Evolutionary conservation across 169 alveolate genomes (phyloP).

Genomic region (Cystoisospora suis): DNA sequence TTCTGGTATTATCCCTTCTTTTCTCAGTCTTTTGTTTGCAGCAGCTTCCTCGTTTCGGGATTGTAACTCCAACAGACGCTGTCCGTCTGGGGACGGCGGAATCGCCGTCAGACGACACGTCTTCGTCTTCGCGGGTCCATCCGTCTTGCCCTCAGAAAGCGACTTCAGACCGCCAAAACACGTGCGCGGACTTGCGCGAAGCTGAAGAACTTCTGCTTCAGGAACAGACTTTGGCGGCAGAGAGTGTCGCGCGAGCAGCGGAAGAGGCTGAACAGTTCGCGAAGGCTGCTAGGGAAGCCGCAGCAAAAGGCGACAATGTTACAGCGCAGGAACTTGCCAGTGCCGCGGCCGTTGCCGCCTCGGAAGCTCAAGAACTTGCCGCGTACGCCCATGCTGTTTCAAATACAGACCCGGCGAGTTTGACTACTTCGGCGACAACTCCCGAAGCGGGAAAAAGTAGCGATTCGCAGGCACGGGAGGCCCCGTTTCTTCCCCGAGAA

Average conservation of each 20-base stretch:
- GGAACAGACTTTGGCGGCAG: conserved; percentile 10
- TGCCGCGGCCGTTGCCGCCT: conserved; percentile 41
- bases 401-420: background rate
- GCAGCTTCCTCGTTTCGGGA: too few species aligned
- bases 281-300: conserved; percentile 26
- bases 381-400: conserved; percentile 21
- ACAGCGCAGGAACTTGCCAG: conserved; percentile 19
- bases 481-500: background rate
- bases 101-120: too few species aligned
- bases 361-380: conserved; percentile 11
- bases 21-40: too few species aligned
- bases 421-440: background rate
- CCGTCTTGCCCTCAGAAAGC: too few species aligned
- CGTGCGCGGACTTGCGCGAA: too few species aligned
- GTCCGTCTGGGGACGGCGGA: too few species aligned
- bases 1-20: too few species aligned
- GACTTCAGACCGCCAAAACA: too few species aligned
- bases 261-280: conserved; percentile 41
- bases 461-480: background rate
- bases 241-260: conserved; percentile 17
- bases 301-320: background rate
- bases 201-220: conserved; percentile 22
- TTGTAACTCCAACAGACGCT: too few species aligned
- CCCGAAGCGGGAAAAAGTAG: too few species aligned
- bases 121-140: too few species aligned